phyloP scores from a whole-genome alignment of 2,329 filamentous ascomycete species.

The Aspergillus tamarii region DNA sequence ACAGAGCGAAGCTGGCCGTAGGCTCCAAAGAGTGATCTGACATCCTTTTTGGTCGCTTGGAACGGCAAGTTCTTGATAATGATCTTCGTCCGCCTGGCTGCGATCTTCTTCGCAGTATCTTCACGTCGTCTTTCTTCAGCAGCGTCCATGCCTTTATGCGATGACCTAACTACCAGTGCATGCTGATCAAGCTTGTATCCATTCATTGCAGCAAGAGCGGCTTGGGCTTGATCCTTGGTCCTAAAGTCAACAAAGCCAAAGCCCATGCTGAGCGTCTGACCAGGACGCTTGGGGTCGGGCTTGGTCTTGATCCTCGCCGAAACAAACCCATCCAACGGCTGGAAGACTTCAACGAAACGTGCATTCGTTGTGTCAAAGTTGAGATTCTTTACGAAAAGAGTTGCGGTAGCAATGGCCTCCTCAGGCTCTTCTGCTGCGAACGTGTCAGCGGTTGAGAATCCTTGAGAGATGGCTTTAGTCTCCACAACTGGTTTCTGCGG shows the following conservation, averaged over 20 bases:
- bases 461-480: slow-evolving; percentile 40
- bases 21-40: slow-evolving; percentile 79
- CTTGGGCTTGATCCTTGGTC: slow-evolving; percentile 74
- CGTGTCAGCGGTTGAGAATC: slow-evolving; percentile 46
- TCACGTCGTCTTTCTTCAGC: slow-evolving; percentile 83
- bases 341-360: slow-evolving; percentile 75
- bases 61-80: slow-evolving; percentile 98
- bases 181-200: slow-evolving; percentile 86
- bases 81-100: slow-evolving; percentile 81
- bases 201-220: slow-evolving; percentile 83
- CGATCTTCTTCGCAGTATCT: slow-evolving; percentile 79
- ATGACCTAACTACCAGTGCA: slow-evolving; percentile 80
- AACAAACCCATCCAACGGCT: slow-evolving; percentile 81
- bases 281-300: slow-evolving; percentile 85
- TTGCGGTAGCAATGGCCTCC: slow-evolving; percentile 64
- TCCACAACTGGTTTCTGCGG: slow-evolving; percentile 34
- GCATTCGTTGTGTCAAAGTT: slow-evolving; percentile 86
- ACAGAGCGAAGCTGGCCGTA: slow-evolving; percentile 93
- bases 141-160: slow-evolving; percentile 83
- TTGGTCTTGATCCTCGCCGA: slow-evolving; percentile 92
- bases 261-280: slow-evolving; percentile 90
- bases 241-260: slow-evolving; percentile 94
- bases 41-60: slow-evolving; percentile 90
- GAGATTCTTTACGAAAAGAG: slow-evolving; percentile 90
- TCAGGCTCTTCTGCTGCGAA: slow-evolving; percentile 46